Base-by-base conservation (phyloP, 1,284 basidiomycete genomes). In the Ceratobasidium theobromae region DNA sequence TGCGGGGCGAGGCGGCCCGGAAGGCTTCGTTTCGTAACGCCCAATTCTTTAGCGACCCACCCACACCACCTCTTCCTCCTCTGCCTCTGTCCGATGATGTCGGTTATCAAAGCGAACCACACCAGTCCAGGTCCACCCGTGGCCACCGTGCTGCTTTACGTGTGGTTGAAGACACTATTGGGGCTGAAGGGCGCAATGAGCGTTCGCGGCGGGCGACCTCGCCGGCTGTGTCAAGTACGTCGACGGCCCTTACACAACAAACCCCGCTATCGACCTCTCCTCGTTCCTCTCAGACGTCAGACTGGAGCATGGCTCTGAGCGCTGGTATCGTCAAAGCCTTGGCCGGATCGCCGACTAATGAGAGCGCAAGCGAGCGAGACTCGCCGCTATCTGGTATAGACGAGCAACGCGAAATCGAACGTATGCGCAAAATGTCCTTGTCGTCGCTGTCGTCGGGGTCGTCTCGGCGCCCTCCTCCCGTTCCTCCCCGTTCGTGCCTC, bases 301-400 rank as follows among this genome's bases (percentile, higher is more conserved):
- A 53, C 16, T 64, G 60, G 60, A 64, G 60, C 12, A 64, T 64
- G 46, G 45, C 21, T n/a, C 43, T 58, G 40, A 46, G 57, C 46
- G 23, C 30, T n/a, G 35, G 60, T 5, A 38, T 60, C 33, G 33
- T 51, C 33, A 32, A 64, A 35, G 33, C 48, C 5, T 33, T 52
- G 16, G 60, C 60, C 21, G 35, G 21, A 11, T 21, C 43, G 40
- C 16, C 11, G 45, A 16, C 32, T 2, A 35, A 32, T 2, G 35
- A 64, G 16, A 40, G 33, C n/a, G n/a, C n/a, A n/a, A n/a, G n/a
- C n/a, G n/a, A n/a, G n/a, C n/a, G n/a, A n/a, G n/a, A n/a, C n/a
- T n/a, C n/a, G n/a, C n/a, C n/a, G 4, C 60, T 38, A 9, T 35
- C 16, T 52, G 16, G 3, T 3, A 32, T 28, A 52, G 60, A 64